Base-by-base conservation (phyloP, 208 protist genomes). In the Leishmania lainsoni region DNA sequence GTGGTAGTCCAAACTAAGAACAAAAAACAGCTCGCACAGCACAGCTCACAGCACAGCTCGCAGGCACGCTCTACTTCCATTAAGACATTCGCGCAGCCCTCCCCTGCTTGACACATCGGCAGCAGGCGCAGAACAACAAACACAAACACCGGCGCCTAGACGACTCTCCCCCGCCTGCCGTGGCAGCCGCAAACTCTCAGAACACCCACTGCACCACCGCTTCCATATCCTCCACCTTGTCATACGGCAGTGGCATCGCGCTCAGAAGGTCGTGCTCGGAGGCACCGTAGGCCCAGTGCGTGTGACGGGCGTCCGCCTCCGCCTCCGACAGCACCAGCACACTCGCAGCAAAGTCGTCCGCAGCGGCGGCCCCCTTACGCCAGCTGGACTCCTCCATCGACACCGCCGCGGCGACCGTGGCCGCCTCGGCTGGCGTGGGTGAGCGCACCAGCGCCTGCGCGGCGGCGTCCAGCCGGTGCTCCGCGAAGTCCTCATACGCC, bases 241-340 rank as follows among this genome's bases (percentile, higher is more conserved):
- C 39, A 20, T 82, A 77, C 26, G 79, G 79, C 79, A 82, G 72
- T 26, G 79, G 79, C 72, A 82, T 82, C 10, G 42, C 61, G 39
- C 71, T 78, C 59, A 82, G 72, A 54, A 82, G 32, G 51, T 82
- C 79, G 49, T 77, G 79, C 72, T 82, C 79, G 26, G 79, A 82
- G 39, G 79, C 79, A 14, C 79, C 79, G 72, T 77, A 73, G 78
- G 70, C 78, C 78, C 78, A 81, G 70, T 81, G 78, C 78, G 54
- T 63, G 78, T 76, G 59, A 51, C 78, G 78, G 22, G 3, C 35
- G 4, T 51, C 39, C 68, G 78, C 78, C 16, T 74, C 78, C 0
- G 78, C 78, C 78, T 81, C 78, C 35, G 78, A 81, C 78, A 81
- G 69, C 68, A 81, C 51, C 49, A 80, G 49, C 76, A 80, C 76